These are phyloP conservation scores for Rhododendron kiyosumense DNA, from an alignment of 148 eudicot genomes.

Conservation along the genomic window DNA sequence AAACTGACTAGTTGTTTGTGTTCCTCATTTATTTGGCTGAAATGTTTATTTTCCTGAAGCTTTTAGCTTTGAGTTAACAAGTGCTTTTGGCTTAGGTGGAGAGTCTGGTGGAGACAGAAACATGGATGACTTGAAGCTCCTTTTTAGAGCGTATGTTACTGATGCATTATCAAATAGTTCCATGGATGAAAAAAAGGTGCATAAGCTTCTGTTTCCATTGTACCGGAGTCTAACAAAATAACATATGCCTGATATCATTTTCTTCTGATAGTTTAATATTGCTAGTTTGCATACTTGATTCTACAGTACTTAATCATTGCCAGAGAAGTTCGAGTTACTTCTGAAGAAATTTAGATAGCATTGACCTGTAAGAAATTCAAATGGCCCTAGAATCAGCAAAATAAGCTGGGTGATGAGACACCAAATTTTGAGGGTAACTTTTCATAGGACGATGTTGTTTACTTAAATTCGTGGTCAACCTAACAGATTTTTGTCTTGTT, in stretches of 20 bases:
- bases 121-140: constrained; percentile 80
- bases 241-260: neutral
- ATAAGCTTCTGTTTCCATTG: neutral
- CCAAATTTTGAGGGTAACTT: constrained; percentile 1
- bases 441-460: neutral
- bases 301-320: neutral
- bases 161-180: constrained; percentile 77
- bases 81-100: constrained; percentile 53
- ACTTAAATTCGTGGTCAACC: neutral
- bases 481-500: neutral
- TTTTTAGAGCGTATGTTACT: constrained; percentile 68
- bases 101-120: constrained; percentile 70
- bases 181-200: constrained; percentile 83
- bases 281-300: neutral
- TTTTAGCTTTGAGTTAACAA: constrained; percentile 7
- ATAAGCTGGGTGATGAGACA: neutral
- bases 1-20: constrained; percentile 1
- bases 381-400: neutral
- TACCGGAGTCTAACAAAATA: neutral
- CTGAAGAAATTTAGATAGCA: neutral
- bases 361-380: neutral
- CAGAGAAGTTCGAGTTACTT: neutral
- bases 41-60: neutral
- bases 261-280: neutral
- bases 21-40: constrained; percentile 7